phyloP scores from a whole-genome alignment of 169 alveolate genomes.

The Plasmodium gonderi region DNA sequence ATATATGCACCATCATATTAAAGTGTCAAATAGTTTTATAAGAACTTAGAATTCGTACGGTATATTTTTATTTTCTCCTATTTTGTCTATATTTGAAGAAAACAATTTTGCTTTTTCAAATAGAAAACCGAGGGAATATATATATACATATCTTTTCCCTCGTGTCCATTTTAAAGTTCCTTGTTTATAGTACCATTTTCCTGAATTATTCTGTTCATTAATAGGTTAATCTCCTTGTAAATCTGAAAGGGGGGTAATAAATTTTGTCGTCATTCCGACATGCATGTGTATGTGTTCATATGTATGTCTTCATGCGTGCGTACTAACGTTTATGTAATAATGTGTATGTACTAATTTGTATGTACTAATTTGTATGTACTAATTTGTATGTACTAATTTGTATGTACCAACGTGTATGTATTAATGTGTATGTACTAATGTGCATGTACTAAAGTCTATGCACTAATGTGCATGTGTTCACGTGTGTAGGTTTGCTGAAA shows the following conservation, averaged over 20 bases:
- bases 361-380: no score
- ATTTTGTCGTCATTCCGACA: neutral
- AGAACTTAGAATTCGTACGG: neutral
- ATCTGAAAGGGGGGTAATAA: neutral
- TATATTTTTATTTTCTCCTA: neutral
- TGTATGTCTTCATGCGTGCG: neutral
- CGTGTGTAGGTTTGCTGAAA: no score
- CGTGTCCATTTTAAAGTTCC: slow-evolving; percentile 7
- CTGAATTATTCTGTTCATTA: slow-evolving; percentile 33
- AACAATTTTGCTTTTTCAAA: slow-evolving; percentile 7
- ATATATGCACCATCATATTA: neutral
- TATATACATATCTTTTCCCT: neutral
- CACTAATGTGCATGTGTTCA: no score
- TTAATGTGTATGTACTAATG: no score
- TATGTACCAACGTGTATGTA: no score
- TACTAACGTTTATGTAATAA: neutral
- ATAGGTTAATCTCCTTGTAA: slow-evolving; percentile 1
- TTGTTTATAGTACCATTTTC: slow-evolving; percentile 17
- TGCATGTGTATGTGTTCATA: neutral
- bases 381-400: no score
- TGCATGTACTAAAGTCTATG: no score
- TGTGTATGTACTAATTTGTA: no score
- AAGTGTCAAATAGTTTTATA: slow-evolving; percentile 5
- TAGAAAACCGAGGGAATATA: neutral
- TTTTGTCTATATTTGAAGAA: neutral